Base-by-base conservation (phyloP, 495 filamentous ascomycete species). In the Talaromyces liani region DNA sequence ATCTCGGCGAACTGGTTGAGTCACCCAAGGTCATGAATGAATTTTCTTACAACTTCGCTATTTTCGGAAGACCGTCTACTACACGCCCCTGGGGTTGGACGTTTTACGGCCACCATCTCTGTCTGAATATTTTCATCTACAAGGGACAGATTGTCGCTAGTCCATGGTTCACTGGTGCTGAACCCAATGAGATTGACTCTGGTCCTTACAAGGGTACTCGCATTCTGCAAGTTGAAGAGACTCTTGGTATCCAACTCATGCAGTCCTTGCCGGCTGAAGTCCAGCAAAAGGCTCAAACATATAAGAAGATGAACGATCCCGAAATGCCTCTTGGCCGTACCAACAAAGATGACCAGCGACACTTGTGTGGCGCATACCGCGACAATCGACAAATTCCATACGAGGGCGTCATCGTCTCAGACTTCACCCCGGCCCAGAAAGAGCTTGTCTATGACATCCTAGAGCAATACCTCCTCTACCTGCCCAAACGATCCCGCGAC, bases 61-160 rank as follows among this genome's bases (percentile, higher is more conserved):
- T 91, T 66, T 88, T 89, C 71, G 77, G 78, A 20, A 66, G 65
- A 1, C 85, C 87, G 3, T 84, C 81, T 1, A 66, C 72, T 4
- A 66, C 70, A 10, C 47, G 71, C 9, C 84, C 88, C 6, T 92
- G 88, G 88, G 89, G 89, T 33, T 91, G 80, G 71, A 82, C 83
- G 0, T 87, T 91, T 72, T 92, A 88, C 77, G 89, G 89, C 20
- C 89, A 92, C 72, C 89, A 92, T 65, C 77, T 91, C 6, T 90
- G 87, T 61, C 75, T 91, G 24, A 84, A 84, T 69, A 76, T 90
- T 41, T 87, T 91, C 67, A 74, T 90, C 33, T 78, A 84, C 64
- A 75, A 72, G 36, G 71, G 75, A 6, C 85, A 89, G 69, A 82
- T 89, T 58, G 73, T 91, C 27, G 77, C 87, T 14, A 81, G 80